Evolutionary conservation across 1,139 yeast genomes (phyloP), one percentile per base, ranked within the genome.

Genomic region (Yamadazyma dendronema): DNA sequence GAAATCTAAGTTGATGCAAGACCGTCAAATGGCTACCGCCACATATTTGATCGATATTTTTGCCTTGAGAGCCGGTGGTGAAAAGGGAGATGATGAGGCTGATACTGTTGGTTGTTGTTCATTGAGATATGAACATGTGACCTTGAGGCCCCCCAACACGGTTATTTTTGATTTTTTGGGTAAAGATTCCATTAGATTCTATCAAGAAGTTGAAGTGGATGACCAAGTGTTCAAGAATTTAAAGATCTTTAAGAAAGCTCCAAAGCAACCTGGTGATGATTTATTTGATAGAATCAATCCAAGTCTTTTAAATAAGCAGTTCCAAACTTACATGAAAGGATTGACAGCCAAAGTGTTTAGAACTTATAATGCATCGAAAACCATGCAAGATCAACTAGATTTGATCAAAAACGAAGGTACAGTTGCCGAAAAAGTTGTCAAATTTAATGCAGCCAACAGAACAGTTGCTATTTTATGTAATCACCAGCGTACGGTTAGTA

Each of bases 71-170:
- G 97, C 97, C 0, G 97, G 97, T 57, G 97, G 97, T 51, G 97
- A 92, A 62, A 90, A 90, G 59, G 87, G 94, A 13, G 97, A 90
- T 8, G 97, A 92, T 53, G 97, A 90, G 57, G 97, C 97, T 2
- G 98, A 92, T 59, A 90, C 98, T 2, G 98, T 90, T 31, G 98
- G 98, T 31, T 90, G 98, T 64, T 90, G 97, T 63, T 90, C 97
- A 1, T 72, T 90, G 48, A 69, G 97, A 51, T 90, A 69, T 53
- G 97, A 90, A 57, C 97, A 90, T 60, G 77, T 90, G 32, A 84
- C 94, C 1, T 69, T 90, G 43, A 79, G 78, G 50, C 96, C 96
- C 2, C 97, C 97, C 9, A 81, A 81, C 50, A 84, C 74, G 12
- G 97, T 90, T 13, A 76, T 85, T n/a, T 89, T 90, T 65, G 97